A percentile compares a stretch with the other conserved stretches of the same genome.
phyloP scores from a whole-genome alignment of 1,139 yeast species.

The Kodamaea fungicola region DNA sequence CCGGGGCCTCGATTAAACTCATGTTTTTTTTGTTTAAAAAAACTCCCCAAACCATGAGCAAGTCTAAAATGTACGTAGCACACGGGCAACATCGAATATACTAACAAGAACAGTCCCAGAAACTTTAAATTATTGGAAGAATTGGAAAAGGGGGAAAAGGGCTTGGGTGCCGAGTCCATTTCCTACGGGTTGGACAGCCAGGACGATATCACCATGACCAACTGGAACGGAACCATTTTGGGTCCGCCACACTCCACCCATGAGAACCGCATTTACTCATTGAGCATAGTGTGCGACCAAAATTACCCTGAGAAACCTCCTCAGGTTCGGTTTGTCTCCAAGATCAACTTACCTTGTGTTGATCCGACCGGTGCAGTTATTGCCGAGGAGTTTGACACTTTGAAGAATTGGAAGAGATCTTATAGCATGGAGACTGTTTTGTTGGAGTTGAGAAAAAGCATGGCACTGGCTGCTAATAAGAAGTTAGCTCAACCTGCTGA shows the following conservation, averaged over 20 bases:
- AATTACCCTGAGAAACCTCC: slow-evolving; percentile 91
- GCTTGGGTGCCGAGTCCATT: slow-evolving; percentile 93
- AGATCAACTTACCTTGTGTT: slow-evolving; percentile 89
- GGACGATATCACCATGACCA: slow-evolving; percentile 87
- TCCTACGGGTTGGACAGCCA: slow-evolving; percentile 88
- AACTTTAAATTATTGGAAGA: slow-evolving; percentile 92
- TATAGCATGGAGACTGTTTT: slow-evolving; percentile 90
- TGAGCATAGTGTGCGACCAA: slow-evolving; percentile 78
- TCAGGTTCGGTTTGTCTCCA: slow-evolving; percentile 69
- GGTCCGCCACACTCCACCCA: slow-evolving; percentile 97
- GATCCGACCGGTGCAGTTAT: slow-evolving; percentile 67
- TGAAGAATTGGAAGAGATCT: slow-evolving; percentile 81
- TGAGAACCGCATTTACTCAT: slow-evolving; percentile 88
- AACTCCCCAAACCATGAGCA: slow-evolving; percentile 10
- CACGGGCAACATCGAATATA: not conserved
- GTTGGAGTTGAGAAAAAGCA: slow-evolving; percentile 75
- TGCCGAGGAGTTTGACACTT: slow-evolving; percentile 58
- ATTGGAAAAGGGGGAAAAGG: slow-evolving; percentile 96
- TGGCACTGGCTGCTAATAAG: slow-evolving; percentile 83
- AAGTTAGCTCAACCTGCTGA: slow-evolving; percentile 89
- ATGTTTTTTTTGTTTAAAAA: slow-evolving; percentile 9
- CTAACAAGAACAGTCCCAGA: slow-evolving; percentile 59
- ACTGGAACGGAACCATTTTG: slow-evolving; percentile 93
- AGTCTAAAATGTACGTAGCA: slow-evolving; percentile 42
- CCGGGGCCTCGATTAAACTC: slow-evolving; percentile 15